Conservation (phyloP, 345 rosid genomes). For the Citrus hindsii region DNA sequence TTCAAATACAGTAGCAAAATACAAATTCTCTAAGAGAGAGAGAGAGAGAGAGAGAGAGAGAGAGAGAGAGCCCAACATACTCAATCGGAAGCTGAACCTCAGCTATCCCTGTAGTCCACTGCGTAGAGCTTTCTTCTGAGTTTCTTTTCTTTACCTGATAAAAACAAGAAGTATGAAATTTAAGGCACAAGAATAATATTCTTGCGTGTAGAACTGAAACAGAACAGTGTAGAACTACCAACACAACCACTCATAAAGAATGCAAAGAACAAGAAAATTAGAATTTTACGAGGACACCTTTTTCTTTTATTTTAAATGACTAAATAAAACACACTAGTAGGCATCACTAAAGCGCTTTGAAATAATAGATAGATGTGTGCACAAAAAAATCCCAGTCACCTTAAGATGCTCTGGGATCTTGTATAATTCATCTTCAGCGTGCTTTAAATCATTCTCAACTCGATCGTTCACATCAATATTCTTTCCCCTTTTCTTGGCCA, state of each 20-base stretch:
- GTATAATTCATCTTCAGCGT: slow-evolving; percentile 88
- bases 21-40: too few species aligned
- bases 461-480: slow-evolving; percentile 40
- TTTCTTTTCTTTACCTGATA: slow-evolving; percentile 79
- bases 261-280: neutral
- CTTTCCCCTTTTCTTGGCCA: slow-evolving; percentile 84
- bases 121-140: slow-evolving; percentile 96
- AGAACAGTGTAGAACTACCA: neutral
- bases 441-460: slow-evolving; percentile 68
- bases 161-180: neutral
- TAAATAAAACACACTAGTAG: neutral
- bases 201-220: too few species aligned
- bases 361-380: too few species aligned
- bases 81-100: slow-evolving; percentile 96
- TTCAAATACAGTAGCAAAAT: neutral
- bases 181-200: neutral
- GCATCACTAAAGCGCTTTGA: neutral
- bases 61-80: slow-evolving; percentile 31
- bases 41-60: too few species aligned
- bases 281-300: neutral
- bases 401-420: slow-evolving; percentile 94
- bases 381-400: slow-evolving; percentile 28
- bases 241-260: neutral
- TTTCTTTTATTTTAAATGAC: neutral
- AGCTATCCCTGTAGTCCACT: slow-evolving; percentile 99